phyloP scores from a whole-genome alignment of 176 grass and related monocot species.

The Oryza brachyantha region DNA sequence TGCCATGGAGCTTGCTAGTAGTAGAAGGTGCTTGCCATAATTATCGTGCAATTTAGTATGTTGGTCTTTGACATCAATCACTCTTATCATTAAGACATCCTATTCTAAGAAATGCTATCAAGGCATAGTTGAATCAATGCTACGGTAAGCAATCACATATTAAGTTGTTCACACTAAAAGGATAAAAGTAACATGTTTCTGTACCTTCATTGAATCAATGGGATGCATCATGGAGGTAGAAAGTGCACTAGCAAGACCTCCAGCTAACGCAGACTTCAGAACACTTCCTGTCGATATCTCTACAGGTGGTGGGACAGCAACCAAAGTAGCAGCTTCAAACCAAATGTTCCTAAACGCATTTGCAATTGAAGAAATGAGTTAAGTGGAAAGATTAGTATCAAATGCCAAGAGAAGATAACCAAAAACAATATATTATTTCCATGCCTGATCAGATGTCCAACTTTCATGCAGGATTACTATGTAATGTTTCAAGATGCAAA shows the following conservation, averaged over 20 bases:
- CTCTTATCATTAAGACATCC: not conserved
- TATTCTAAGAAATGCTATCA: not conserved
- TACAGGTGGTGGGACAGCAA: constrained; percentile 83
- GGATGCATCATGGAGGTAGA: constrained; percentile 91
- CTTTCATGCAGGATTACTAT: not conserved
- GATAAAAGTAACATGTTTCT: not conserved
- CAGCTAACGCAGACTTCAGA: constrained; percentile 94
- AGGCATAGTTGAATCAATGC: not conserved
- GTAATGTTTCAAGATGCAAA: constrained; percentile 15
- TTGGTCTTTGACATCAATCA: constrained; percentile 1
- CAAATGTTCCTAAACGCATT: constrained; percentile 81
- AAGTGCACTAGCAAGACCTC: constrained; percentile 91
- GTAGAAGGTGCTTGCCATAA: not conserved
- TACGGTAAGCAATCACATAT: not conserved
- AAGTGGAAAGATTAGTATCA: constrained; percentile 19
- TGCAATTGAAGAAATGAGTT: constrained; percentile 27
- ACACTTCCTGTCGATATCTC: constrained; percentile 83
- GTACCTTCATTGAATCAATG: constrained; percentile 97
- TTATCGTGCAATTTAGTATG: not conserved
- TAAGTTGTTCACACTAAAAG: constrained; percentile 20
- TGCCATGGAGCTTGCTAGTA: not conserved
- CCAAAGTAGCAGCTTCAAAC: constrained; percentile 96
- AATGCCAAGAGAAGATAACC: not conserved
- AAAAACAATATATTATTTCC: not conserved
- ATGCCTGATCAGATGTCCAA: not conserved